Conservation (phyloP, 805 yeast species). For the Candida khao-thaluensis region DNA sequence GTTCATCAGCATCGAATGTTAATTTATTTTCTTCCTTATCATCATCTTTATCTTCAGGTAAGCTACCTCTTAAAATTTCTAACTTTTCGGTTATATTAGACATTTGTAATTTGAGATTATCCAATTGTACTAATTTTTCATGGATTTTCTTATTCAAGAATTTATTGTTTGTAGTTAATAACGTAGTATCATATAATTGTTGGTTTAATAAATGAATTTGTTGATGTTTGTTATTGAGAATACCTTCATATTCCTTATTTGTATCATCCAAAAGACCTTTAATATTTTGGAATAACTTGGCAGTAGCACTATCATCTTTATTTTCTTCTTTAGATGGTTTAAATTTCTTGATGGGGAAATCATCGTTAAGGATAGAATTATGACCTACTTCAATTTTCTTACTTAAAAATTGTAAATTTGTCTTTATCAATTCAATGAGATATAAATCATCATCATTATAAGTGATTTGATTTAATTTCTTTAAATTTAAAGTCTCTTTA, state of each 20-base stretch:
- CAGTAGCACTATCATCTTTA: constrained; percentile 21
- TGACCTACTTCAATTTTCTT: constrained; percentile 23
- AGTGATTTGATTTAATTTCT: constrained; percentile 15
- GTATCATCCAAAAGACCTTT: constrained; percentile 38
- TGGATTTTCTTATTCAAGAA: constrained; percentile 35
- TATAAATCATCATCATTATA: constrained; percentile 24
- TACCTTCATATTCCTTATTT: constrained; percentile 38
- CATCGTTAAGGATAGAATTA: constrained; percentile 15
- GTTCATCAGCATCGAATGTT: constrained; percentile 84
- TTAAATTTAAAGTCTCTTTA: constrained; percentile 28
- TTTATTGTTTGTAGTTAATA: constrained; percentile 43
- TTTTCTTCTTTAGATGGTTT: constrained; percentile 6
- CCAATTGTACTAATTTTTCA: constrained; percentile 40
- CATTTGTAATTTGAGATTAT: constrained; percentile 50
- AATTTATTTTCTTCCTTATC: constrained; percentile 61
- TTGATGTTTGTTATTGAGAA: constrained; percentile 33
- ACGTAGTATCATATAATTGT: constrained; percentile 39
- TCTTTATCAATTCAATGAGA: constrained; percentile 33
- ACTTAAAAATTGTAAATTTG: constrained; percentile 33
- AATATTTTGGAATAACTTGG: constrained; percentile 37
- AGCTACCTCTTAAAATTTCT: constrained; percentile 25
- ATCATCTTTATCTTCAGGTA: constrained; percentile 39
- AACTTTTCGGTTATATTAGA: constrained; percentile 40
- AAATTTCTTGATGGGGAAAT: constrained; percentile 6
- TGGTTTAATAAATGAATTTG: constrained; percentile 36